phyloP scores from a whole-genome alignment of 371 early-diverging fungal species.

The Apophysomyces sp. region DNA sequence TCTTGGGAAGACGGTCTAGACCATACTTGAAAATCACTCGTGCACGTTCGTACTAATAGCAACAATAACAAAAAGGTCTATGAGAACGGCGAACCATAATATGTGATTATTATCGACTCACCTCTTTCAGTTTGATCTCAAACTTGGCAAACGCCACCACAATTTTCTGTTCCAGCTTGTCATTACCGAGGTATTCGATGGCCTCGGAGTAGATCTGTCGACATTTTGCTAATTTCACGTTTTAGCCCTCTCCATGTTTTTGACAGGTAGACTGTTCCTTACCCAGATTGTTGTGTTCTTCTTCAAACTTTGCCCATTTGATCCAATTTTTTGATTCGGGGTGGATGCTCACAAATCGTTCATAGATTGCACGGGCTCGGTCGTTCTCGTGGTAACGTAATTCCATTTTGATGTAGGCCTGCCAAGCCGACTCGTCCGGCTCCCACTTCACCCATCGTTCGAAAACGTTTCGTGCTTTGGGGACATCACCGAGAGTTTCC shows the following conservation, averaged over 20 bases:
- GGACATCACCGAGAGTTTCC: slow-evolving; percentile 89
- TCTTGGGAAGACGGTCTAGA: slow-evolving; percentile 81
- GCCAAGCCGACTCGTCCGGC: slow-evolving; percentile 91
- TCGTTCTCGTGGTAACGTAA: slow-evolving; percentile 83
- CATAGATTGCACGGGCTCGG: slow-evolving; percentile 80
- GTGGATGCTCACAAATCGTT: slow-evolving; percentile 85
- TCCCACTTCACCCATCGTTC: slow-evolving; percentile 99
- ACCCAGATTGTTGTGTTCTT: slow-evolving; percentile 71
- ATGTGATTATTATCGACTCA: no score
- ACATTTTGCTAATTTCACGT: slow-evolving; percentile 63
- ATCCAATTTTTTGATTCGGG: slow-evolving; percentile 96
- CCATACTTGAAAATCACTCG: slow-evolving; percentile 96
- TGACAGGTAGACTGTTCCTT: not conserved
- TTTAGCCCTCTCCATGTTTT: not conserved
- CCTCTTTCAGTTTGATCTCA: slow-evolving; percentile 87
- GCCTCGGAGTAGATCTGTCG: slow-evolving; percentile 87
- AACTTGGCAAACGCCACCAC: slow-evolving; percentile 95
- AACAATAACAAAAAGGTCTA: not conserved
- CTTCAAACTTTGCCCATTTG: slow-evolving; percentile 95
- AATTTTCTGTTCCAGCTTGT: slow-evolving; percentile 86
- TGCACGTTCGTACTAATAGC: slow-evolving; percentile 77
- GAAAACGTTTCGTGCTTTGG: slow-evolving; percentile 91
- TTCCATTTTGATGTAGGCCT: slow-evolving; percentile 94
- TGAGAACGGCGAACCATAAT: no score
- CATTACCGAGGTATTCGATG: slow-evolving; percentile 87